These are phyloP conservation scores for Colletotrichum sp. DNA, from an alignment of 2,329 filamentous ascomycete species.

Conservation along the genomic window DNA sequence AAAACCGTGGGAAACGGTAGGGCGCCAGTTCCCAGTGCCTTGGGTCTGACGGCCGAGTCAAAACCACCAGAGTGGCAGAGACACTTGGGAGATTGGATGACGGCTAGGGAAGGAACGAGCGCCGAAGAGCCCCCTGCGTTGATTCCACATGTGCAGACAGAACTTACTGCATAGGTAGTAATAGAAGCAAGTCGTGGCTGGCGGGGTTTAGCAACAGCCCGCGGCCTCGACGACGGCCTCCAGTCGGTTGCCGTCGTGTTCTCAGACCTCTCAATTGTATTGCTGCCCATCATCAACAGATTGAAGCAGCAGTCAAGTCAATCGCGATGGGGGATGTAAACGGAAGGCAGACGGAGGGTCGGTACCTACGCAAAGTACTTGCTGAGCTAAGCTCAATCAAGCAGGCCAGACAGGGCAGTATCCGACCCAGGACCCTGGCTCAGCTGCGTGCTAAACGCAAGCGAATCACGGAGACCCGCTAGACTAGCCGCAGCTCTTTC, in stretches of 20 bases:
- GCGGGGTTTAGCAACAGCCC: neutral
- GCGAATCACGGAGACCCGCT: neutral
- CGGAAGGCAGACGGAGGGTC: neutral
- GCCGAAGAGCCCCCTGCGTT: neutral
- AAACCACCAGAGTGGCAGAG: neutral
- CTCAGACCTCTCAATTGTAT: neutral
- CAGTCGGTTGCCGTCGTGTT: neutral
- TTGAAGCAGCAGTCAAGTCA: neutral
- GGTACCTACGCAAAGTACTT: neutral
- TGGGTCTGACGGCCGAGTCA: slow-evolving; percentile 17
- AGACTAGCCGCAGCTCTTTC: neutral
- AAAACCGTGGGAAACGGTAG: slow-evolving; percentile 15
- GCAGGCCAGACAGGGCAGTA: neutral
- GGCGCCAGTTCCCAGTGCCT: neutral
- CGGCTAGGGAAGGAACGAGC: slow-evolving; percentile 12
- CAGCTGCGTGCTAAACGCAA: neutral
- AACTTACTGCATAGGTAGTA: neutral
- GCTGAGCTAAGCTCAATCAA: neutral
- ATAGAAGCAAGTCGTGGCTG: neutral
- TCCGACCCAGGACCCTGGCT: slow-evolving; percentile 6
- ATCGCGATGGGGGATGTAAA: neutral
- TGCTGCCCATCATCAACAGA: neutral
- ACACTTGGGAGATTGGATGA: slow-evolving; percentile 17
- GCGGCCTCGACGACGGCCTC: neutral
- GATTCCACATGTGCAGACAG: neutral